Evolutionary conservation across 495 filamentous ascomycete species (phyloP).

Genomic region (Friedmanniomyces simplex): DNA sequence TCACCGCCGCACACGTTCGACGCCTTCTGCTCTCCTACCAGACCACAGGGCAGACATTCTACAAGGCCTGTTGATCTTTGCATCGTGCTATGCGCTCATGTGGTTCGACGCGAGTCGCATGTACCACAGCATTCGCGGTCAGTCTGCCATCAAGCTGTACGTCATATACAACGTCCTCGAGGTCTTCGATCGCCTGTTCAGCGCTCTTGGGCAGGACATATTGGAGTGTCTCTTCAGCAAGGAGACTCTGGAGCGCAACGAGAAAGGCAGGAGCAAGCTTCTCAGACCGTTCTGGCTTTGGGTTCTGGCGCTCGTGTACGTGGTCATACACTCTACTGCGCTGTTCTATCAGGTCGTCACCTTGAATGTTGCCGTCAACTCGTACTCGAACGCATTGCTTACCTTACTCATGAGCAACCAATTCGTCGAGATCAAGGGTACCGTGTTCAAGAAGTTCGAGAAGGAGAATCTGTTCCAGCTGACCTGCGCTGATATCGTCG

Average conservation of each 20-base stretch:
- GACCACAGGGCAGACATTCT: slow-evolving; percentile 93
- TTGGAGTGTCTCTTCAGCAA: slow-evolving; percentile 90
- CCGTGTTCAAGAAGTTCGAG: slow-evolving; percentile 95
- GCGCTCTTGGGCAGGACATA: slow-evolving; percentile 88
- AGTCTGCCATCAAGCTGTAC: slow-evolving; percentile 95
- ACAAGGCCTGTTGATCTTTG: slow-evolving; percentile 74
- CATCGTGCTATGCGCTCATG: slow-evolving; percentile 77
- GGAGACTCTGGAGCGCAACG: slow-evolving; percentile 78
- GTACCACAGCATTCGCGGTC: slow-evolving; percentile 95
- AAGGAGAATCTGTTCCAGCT: slow-evolving; percentile 97
- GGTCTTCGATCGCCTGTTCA: slow-evolving; percentile 73
- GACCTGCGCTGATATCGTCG: slow-evolving; percentile 91
- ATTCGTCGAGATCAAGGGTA: slow-evolving; percentile 96
- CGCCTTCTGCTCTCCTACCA: slow-evolving; percentile 68
- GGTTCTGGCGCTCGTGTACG: slow-evolving; percentile 74
- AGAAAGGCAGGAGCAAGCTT: slow-evolving; percentile 86
- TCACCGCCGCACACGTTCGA: slow-evolving; percentile 71
- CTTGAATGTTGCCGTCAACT: slow-evolving; percentile 95
- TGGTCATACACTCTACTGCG: slow-evolving; percentile 70
- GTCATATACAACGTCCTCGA: slow-evolving; percentile 97
- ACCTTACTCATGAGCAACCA: slow-evolving; percentile 89
- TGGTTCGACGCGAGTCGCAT: slow-evolving; percentile 90
- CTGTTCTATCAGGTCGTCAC: slow-evolving; percentile 97
- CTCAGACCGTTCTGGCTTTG: slow-evolving; percentile 86
- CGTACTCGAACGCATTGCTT: slow-evolving; percentile 90